Percentiles rank a stretch among this genome's conserved stretches.
These are phyloP conservation scores for Capillidium rhysosporum DNA, from an alignment of 371 early-diverging fungal species.

Conservation along the genomic window DNA sequence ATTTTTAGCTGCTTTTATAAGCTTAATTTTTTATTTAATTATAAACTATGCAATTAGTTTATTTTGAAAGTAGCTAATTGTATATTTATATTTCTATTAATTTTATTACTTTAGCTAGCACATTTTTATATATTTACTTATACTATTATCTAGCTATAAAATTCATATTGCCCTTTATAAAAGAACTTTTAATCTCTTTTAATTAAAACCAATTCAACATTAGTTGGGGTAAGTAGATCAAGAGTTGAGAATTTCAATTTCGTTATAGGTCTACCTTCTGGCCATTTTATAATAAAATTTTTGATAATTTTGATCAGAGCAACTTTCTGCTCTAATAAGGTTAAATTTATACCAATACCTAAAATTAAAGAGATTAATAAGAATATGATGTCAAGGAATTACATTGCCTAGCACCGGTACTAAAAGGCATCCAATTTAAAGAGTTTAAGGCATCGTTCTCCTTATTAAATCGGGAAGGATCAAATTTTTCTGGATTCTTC, in stretches of 20 bases:
- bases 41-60: no score
- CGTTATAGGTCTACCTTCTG: neutral
- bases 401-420: neutral
- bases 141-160: no score
- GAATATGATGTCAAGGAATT: neutral
- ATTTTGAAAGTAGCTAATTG: no score
- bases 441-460: neutral
- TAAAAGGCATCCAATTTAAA: neutral
- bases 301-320: neutral
- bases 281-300: constrained; percentile 1
- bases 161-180: no score
- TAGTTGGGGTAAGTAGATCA: neutral
- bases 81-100: no score
- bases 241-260: neutral
- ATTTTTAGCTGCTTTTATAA: no score
- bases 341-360: constrained; percentile 1
- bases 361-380: neutral
- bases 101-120: no score
- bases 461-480: neutral
- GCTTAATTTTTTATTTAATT: no score
- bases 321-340: constrained; percentile 1
- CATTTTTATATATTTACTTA: no score
- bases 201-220: neutral
- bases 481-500: constrained; percentile 4
- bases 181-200: neutral